Evolutionary conservation across 2,329 filamentous ascomycete genomes (phyloP).

Genomic region (Neonectria faginata): DNA sequence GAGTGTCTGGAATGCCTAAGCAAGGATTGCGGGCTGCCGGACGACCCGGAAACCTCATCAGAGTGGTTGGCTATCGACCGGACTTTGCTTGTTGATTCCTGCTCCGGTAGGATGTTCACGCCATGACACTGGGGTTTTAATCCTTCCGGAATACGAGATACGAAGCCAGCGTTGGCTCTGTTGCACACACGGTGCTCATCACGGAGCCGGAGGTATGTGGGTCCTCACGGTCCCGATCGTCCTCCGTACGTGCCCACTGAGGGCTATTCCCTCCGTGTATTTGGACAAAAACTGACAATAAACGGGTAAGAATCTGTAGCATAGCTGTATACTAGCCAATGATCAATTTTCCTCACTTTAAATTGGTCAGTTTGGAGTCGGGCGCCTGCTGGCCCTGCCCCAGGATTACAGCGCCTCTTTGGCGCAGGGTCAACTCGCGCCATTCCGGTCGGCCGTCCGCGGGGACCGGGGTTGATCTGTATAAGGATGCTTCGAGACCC

Average conservation of each 20-base stretch:
- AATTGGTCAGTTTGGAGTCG: neutral
- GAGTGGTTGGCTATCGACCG: neutral
- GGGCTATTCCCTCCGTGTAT: neutral
- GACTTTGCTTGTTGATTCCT: neutral
- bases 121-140: neutral
- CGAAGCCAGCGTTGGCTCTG: neutral
- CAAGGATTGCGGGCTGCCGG: neutral
- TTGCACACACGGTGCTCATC: neutral
- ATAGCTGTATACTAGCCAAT: neutral
- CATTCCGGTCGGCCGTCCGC: neutral
- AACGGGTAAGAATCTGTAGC: neutral
- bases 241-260: neutral
- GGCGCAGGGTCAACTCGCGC: neutral
- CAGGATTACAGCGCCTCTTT: neutral
- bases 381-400: neutral
- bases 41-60: neutral
- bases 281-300: neutral
- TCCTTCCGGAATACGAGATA: neutral
- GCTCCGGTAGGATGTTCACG: neutral
- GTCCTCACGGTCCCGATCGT: neutral
- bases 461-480: neutral
- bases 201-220: neutral
- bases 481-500: neutral
- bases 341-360: neutral
- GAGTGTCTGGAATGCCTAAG: neutral